Conservation (phyloP, 148 eudicot species). For the Dysphania ambrosioides region DNA sequence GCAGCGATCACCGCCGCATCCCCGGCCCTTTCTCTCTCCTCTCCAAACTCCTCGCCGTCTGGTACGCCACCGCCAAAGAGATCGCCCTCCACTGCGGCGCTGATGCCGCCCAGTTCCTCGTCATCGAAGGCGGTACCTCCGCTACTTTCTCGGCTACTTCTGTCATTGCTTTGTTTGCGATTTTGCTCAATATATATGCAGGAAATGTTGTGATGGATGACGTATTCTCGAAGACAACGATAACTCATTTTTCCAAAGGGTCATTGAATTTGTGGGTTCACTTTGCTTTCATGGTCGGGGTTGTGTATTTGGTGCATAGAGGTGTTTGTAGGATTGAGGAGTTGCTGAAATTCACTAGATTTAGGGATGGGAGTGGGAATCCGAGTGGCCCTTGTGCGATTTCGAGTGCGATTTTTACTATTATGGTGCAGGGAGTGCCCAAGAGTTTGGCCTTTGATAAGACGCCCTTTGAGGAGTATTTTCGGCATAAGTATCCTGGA, state of each 20-base stretch:
- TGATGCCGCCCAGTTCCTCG: conserved; percentile 85
- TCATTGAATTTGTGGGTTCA: conserved; percentile 67
- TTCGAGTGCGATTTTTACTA: conserved; percentile 67
- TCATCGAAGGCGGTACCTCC: conserved; percentile 81
- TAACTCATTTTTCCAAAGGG: conserved; percentile 61
- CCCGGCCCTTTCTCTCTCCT: conserved; percentile 70
- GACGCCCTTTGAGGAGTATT: conserved; percentile 71
- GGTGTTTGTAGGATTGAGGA: conserved; percentile 58
- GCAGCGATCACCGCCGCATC: conserved; percentile 81
- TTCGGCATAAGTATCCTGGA: conserved; percentile 74
- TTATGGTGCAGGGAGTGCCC: conserved; percentile 81
- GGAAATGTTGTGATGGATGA: conserved; percentile 61
- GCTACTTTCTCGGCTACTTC: conserved; percentile 47
- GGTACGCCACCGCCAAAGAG: conserved; percentile 80
- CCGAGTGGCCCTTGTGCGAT: conserved; percentile 49
- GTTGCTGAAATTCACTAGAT: conserved; percentile 62
- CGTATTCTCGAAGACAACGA: conserved; percentile 71
- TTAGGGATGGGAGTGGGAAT: conserved; percentile 79
- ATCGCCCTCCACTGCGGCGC: conserved; percentile 90
- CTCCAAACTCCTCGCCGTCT: conserved; percentile 88
- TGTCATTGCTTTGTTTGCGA: conserved; percentile 30
- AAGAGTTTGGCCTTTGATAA: conserved; percentile 58
- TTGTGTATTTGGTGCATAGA: conserved; percentile 58
- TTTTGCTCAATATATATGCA: conserved; percentile 59
- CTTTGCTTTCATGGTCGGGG: conserved; percentile 45